Evolutionary conservation across 495 filamentous ascomycete genomes (phyloP), one percentile per base, ranked within the genome.

Genomic region (Penicillium goetzii): DNA sequence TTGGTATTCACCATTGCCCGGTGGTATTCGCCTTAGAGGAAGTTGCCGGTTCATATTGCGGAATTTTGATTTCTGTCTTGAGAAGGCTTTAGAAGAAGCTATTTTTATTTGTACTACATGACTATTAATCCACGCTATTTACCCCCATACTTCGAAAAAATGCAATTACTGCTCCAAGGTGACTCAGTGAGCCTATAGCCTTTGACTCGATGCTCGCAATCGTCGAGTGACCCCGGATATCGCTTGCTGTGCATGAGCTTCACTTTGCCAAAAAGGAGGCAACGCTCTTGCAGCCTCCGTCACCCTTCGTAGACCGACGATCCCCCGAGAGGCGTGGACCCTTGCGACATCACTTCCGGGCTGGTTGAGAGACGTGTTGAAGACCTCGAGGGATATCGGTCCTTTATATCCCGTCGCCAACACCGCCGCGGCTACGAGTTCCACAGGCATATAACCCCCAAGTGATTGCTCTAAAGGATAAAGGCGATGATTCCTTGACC

Each of bases 381-480:
- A 90, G 3, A 90, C 84, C 72, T 91, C 88, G n/a, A 89, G 34
- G 3, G 84, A 87, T 19, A 89, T 79, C 76, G 84, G 89, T 1
- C 84, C 85, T 58, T 77, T 71, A 50, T 86, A 89, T 0, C 88
- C 88, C 2, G 88, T 90, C 21, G 68, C 76, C 14, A 89, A 67
- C 10, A 91, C 87, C 1, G 85, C 88, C 56, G 79, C 77, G 0
- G 84, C 69, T 33, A 91, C 84, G n/a, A 85, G 73, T n/a, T 82
- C 67, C 9, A 89, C 82, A 2, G 88, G 88, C 56, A 90, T 75
- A 74, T 89, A 90, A 0, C 84, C 86, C 0, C 86, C 84, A 1
- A 57, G 60, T 2, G 67, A 60, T 19, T 51, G 33, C 55, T 86
- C 81, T 50, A 78, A 84, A 1, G 88, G 87, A 61, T 86, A 74